Evolutionary conservation across 257 asterid genomes (phyloP).

Genomic region (Solanum pinnatisectum): DNA sequence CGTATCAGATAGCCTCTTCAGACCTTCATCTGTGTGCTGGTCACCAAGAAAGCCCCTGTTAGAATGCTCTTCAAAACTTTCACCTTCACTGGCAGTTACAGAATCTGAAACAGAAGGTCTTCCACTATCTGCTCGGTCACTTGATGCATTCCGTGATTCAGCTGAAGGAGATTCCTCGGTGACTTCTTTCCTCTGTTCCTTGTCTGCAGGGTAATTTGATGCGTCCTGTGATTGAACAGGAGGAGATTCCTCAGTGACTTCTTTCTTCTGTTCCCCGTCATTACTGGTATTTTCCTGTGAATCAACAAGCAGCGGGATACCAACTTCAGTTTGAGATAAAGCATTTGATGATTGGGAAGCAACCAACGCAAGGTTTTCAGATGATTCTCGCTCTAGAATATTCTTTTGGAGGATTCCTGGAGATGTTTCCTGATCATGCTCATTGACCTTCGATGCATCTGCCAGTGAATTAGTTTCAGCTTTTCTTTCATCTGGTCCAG

Average conservation of each 20-base stretch:
- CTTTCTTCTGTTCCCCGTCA: slow-evolving; percentile 24
- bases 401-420: slow-evolving; percentile 20
- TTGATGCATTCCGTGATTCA: slow-evolving; percentile 29
- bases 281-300: slow-evolving; percentile 27
- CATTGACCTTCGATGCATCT: slow-evolving; percentile 35
- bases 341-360: slow-evolving; percentile 30
- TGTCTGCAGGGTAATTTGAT: slow-evolving; percentile 24
- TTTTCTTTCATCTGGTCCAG: slow-evolving; percentile 25
- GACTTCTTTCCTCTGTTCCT: slow-evolving; percentile 1
- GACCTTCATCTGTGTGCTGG: slow-evolving; percentile 27
- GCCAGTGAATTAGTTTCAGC: slow-evolving; percentile 25
- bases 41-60: slow-evolving; percentile 15
- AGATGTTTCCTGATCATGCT: slow-evolving; percentile 34
- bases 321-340: slow-evolving; percentile 21
- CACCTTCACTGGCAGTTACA: slow-evolving; percentile 22
- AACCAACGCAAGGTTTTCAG: slow-evolving; percentile 17
- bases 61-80: slow-evolving; percentile 32
- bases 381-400: slow-evolving; percentile 23
- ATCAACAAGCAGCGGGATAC: slow-evolving; percentile 13
- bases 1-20: slow-evolving; percentile 22
- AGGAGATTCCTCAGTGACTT: slow-evolving; percentile 15
- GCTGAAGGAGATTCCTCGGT: slow-evolving; percentile 20
- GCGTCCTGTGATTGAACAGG: slow-evolving; percentile 27
- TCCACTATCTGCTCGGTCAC: slow-evolving; percentile 24
- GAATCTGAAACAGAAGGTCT: slow-evolving; percentile 34